Conservation (phyloP, 73 alveolate genomes). For the Paramecium sexaurelia region DNA sequence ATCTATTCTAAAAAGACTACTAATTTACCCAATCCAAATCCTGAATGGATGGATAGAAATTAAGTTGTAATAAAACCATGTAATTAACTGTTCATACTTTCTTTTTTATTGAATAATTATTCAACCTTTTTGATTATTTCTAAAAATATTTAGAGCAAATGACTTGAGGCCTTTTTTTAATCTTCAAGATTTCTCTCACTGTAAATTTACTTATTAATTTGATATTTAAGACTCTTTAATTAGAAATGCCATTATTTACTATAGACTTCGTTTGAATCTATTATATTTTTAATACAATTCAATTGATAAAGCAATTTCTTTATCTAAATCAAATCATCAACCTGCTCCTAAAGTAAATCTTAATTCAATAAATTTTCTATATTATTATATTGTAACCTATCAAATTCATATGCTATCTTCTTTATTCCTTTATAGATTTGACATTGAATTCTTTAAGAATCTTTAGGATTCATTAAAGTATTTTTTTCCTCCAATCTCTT, state of each 20-base stretch:
- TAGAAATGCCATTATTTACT: background rate
- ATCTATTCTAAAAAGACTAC: background rate
- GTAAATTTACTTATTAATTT: background rate
- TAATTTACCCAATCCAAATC: conserved; percentile 38
- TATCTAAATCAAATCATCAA: background rate
- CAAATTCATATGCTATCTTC: conserved; percentile 46
- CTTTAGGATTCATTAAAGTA: background rate
- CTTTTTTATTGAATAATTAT: background rate
- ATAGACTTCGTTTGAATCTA: background rate
- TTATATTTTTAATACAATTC: conserved; percentile 17
- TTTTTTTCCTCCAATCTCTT: conserved; percentile 28
- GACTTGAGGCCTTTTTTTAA: background rate
- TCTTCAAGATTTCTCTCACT: background rate
- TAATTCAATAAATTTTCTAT: background rate
- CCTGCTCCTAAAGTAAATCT: background rate
- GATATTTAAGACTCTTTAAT: conserved; percentile 6
- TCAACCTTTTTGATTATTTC: conserved; percentile 14
- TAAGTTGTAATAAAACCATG: background rate
- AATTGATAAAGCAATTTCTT: background rate
- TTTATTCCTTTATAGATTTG: conserved; percentile 5
- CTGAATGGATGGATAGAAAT: background rate
- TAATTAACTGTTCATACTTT: background rate
- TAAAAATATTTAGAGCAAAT: background rate
- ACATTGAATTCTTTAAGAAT: background rate
- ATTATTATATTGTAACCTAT: background rate